Evolutionary conservation across 2,329 filamentous ascomycete genomes (phyloP), one percentile per base, ranked within the genome.

Genomic region (Pochonia chlamydosporia): DNA sequence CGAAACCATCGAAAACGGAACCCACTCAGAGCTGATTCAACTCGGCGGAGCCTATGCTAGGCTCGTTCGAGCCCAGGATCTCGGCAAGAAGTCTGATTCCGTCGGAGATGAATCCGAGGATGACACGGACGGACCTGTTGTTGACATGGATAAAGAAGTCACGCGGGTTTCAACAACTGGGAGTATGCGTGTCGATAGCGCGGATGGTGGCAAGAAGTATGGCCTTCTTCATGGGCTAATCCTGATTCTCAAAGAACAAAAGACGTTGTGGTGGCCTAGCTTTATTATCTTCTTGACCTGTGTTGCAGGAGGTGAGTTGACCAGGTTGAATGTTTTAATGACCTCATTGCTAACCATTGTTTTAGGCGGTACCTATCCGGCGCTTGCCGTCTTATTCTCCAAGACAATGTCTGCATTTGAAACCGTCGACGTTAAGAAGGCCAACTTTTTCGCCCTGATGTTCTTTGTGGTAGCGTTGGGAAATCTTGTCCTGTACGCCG

Each of bases 1-100:
- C 1, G 60, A 70, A 41, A 71, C 79, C 2, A 63, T 82, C 3
- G 84, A 87, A 59, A 69, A 79, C 53, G 84, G 83, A 0, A 79
- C 74, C 0, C 84, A 87, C 49, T 69, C 78, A 4, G 69, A 79
- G 43, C 68, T 86, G 0, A 63, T 86, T 9, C 57, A 63, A 1
- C 59, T 63, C 9, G 64, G 57, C 0, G 66, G 78, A 0, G 63
- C 77, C 10, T 84, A 84, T 52, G 68, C 66, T 5, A 63, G 66
- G 5, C 65, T 83, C 3, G 78, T 82, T 5, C 54, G 59, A 18
- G 60, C 67, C 2, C 69, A 73, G 48, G 64, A 71, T 48, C 60
- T 73, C 18, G 57, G 58, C 7, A 52, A 59, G 43, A 51, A 50
- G 1, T 47, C 30, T 4, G 41, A 42, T 16, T 35, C 50, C 0